A percentile compares a stretch with the other conserved stretches of the same genome.
phyloP scores from a whole-genome alignment of 1,284 basidiomycete species.

The Heliocybe sulcata region DNA sequence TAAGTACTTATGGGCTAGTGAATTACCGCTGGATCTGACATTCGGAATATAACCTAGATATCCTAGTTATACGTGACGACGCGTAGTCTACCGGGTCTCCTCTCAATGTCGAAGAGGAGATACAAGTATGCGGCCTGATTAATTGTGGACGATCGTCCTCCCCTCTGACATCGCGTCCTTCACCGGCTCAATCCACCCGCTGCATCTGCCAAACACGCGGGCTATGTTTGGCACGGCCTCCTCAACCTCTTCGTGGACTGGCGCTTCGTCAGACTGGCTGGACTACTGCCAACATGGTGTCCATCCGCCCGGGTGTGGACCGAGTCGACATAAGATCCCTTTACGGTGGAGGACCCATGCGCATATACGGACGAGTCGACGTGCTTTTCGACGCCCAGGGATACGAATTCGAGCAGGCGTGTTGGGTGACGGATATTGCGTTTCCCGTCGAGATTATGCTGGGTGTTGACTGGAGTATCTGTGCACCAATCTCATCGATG shows the following conservation, averaged over 20 bases:
- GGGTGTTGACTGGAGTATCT: background rate
- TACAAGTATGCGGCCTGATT: background rate
- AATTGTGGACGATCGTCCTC: background rate
- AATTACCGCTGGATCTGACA: no score
- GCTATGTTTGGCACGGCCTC: slow-evolving; percentile 4
- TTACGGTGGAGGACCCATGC: background rate
- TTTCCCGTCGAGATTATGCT: background rate
- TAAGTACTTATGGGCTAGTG: no score
- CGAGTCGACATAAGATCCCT: background rate
- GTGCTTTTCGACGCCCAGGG: background rate
- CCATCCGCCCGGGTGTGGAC: slow-evolving; percentile 8
- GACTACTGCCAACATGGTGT: slow-evolving; percentile 7
- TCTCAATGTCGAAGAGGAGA: background rate
- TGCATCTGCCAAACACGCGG: slow-evolving; percentile 8
- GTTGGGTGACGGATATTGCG: background rate
- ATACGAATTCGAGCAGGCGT: background rate
- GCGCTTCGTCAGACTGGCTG: slow-evolving; percentile 8
- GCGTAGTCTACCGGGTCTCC: background rate
- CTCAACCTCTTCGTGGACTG: slow-evolving; percentile 6
- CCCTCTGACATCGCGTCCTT: slow-evolving; percentile 1
- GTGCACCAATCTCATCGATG: no score
- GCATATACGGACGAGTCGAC: background rate
- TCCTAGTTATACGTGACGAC: no score
- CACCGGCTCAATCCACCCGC: slow-evolving; percentile 8
- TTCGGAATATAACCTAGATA: no score